Conservation (phyloP, 768 basidiomycete species). For the Lactarius sanguifluus region DNA sequence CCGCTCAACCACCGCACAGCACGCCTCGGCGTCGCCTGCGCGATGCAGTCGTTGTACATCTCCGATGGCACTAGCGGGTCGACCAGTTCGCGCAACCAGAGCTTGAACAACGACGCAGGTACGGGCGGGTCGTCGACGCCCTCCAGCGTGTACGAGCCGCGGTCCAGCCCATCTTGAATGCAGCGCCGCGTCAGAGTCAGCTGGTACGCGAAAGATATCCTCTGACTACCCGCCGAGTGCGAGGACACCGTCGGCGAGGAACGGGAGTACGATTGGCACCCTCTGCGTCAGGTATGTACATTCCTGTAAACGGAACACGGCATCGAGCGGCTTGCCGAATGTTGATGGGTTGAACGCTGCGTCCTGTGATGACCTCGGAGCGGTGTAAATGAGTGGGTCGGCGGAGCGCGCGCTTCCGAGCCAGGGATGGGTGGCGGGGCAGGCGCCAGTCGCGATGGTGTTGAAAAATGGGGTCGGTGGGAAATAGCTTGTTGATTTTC, state of each 20-base stretch:
- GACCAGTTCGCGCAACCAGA: conserved; percentile 89
- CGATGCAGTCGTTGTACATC: conserved; percentile 88
- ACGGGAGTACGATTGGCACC: conserved; percentile 91
- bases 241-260: conserved; percentile 89
- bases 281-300: conserved; percentile 81
- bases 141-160: conserved; percentile 87
- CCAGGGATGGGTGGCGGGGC: conserved; percentile 39
- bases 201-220: conserved; percentile 92
- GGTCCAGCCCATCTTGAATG: conserved; percentile 86
- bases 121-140: conserved; percentile 90
- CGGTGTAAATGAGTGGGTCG: conserved; percentile 44
- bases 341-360: conserved; percentile 95
- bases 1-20: conserved; percentile 69
- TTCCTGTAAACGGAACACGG: conserved; percentile 54
- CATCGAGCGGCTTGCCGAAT: conserved; percentile 87
- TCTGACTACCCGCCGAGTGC: conserved; percentile 84
- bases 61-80: conserved; percentile 92
- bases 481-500: no score
- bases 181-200: conserved; percentile 83
- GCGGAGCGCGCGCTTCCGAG: conserved; percentile 62
- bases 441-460: conserved; percentile 25
- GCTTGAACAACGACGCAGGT: conserved; percentile 84
- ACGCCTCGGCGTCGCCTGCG: conserved; percentile 65
- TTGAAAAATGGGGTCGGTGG: conserved; percentile 8
- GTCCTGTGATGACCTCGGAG: conserved; percentile 51